Evolutionary conservation across 2,329 filamentous ascomycete species (phyloP).

Genomic region (Tolypocladium ovalisporum): DNA sequence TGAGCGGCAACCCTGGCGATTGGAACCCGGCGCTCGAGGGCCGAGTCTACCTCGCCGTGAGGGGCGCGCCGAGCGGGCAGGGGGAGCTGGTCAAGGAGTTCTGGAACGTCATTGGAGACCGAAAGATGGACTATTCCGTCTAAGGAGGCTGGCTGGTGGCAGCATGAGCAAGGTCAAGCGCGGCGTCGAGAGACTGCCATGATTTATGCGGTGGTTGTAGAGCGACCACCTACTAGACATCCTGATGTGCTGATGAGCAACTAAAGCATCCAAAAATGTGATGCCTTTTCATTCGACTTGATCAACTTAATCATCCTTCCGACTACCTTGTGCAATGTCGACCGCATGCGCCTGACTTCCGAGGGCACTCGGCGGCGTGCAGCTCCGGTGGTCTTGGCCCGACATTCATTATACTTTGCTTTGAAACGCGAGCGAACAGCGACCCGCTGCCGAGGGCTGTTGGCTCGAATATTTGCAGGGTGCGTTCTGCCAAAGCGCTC

Average conservation of each 20-base stretch:
- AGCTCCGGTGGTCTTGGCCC: too few relatives aligned
- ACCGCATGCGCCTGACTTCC: background rate
- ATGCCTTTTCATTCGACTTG: too few relatives aligned
- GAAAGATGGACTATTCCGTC: constrained; percentile 35
- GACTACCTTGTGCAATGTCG: too few relatives aligned
- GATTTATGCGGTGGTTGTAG: background rate
- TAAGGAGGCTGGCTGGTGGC: background rate
- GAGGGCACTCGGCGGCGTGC: background rate
- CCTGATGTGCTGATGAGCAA: background rate
- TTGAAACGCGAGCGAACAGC: background rate
- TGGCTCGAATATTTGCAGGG: background rate
- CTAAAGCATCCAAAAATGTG: too few relatives aligned
- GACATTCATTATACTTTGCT: too few relatives aligned
- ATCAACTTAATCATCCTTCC: too few relatives aligned
- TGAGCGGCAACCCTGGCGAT: constrained; percentile 59
- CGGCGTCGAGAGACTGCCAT: background rate
- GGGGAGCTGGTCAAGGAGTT: constrained; percentile 53
- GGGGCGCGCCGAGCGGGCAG: constrained; percentile 48
- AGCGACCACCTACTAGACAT: background rate
- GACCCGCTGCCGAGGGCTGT: background rate
- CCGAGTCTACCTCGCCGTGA: constrained; percentile 51
- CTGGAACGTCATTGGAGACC: constrained; percentile 48
- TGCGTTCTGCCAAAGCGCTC: background rate
- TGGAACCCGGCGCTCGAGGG: constrained; percentile 54
- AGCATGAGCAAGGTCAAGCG: background rate